Evolutionary conservation across 805 yeast genomes (phyloP), one percentile per base, ranked within the genome.

Genomic region (Kodamaea hsintzibuensis): DNA sequence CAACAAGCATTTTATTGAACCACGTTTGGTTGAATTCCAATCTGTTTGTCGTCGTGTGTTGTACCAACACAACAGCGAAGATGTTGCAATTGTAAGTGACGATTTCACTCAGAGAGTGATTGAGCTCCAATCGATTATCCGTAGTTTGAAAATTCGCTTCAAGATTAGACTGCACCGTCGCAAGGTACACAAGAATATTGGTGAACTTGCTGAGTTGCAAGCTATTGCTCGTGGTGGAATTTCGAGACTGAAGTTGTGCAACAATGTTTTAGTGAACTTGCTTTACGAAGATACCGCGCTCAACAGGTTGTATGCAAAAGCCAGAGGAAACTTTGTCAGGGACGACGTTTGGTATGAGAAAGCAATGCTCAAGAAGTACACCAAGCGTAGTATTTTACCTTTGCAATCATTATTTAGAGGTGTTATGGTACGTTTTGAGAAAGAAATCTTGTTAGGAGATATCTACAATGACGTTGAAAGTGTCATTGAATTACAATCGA

Each of bases 361-460:
- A 13, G 19, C 44, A 4, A 19, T 17, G 18, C 27, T 16, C 39
- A 39, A 40, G 16, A 27, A 40, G 12, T 12, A 39, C 40, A 22
- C 42, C 39, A 45, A 39, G 37, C 18, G 27, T n/a, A 61, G 59
- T 35, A 57, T 52, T 1, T 51, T 70, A 25, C 35, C 50, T 12
- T 56, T 88, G 2, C 95, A 89, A 67, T 78, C 89, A 0, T 59
- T 70, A 5, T 72, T 85, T 52, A 78, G 91, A 58, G 96, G 93
- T 25, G 81, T 85, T 5, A 70, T 85, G 25, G 68, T 78, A 0
- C 73, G 96, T 56, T 85, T 84, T 61, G 70, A 77, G 2, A 64
- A 72, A 42, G 93, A 87, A 51, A 61, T 82, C 35, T 71, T 77
- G 17, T 67, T 78, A 47, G 88, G 84, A 57, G 83, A 82, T 54